Base-by-base conservation (phyloP, 805 yeast species). In the Candida dajiaensis region DNA sequence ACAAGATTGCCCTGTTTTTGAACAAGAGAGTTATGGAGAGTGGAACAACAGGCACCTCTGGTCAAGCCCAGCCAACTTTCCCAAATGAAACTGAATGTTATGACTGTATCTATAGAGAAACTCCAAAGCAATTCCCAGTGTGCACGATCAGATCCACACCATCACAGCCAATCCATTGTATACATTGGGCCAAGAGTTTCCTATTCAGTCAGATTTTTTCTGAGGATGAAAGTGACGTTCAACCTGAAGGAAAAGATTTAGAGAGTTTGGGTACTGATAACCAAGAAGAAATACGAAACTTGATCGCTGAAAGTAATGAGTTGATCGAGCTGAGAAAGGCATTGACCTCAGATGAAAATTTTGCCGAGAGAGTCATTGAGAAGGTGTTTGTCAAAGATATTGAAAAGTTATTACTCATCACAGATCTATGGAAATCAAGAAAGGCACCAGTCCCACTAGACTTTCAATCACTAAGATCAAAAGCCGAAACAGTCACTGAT, bases 131-230 rank as follows among this genome's bases (percentile, higher is more conserved):
- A 0, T 94, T 81, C 63, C 97, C 99, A 0, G 97, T 94, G 1
- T 94, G 99, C 64, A 94, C 99, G 0, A 94, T 94, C 48, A 74
- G 99, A 52, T 88, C 97, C 6, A 94, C 99, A 0, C 99, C 99
- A 0, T 87, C 96, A 0, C 89, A 86, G 60, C 97, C 97, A 0
- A 83, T 94, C 6, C 99, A 94, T 61, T 89, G 97, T 64, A 83
- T 94, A 22, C 96, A 95, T 1, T 94, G 99, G 99, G 95, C 97
- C 9, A 94, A 94, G 62, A 88, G 85, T 56, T 95, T 88, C 59
- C 67, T 94, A 43, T 89, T 94, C 61, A 74, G 78, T 21, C 95
- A 89, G 59, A 69, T 94, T 33, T 92, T 89, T 62, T 81, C 80
- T 19, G 80, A 79, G 41, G 72, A 70, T 11, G 63, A 55, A 39